Base-by-base conservation (phyloP, 352 stramenopile species). In the Saprolegnia diclina region DNA sequence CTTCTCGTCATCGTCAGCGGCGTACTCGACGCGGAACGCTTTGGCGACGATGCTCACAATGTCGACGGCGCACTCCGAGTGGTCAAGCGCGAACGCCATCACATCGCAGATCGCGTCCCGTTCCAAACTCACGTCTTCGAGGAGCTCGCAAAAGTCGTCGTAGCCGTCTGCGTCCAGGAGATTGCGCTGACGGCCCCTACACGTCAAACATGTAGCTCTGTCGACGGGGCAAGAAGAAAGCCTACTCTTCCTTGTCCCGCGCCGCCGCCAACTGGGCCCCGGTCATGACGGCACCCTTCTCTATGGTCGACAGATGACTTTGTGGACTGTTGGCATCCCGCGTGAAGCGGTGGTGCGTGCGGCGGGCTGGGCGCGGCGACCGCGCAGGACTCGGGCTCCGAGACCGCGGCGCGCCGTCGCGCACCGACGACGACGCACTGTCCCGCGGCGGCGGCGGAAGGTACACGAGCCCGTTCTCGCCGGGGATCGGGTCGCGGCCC, bases 71-170 rank as follows among this genome's bases (percentile, higher is more conserved):
- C 80, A 82, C 54, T 93, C 85, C 11, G 85, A 90, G 46, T 93
- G 87, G 68, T 93, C 85, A 68, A 93, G 73, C 11, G 79, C 79
- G 66, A 89, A 93, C 26, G 82, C 85, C 85, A 93, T 93, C 2
- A 76, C 74, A 44, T 77, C 74, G 68, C 90, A 89, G 29, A 93
- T 79, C 1, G 79, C 81, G 64, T 87, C 79, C 38, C 85, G 77
- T 54, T 93, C 85, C 26, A 93, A 62, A 7, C 83, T 89, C 40
- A 90, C 37, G 0, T 65, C 56, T 3, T 53, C 54, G 42, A 93
- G 46, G 52, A 88, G 70, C 11, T 68, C 65, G 32, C 78, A 73
- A 18, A 93, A 80, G 16, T 78, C 75, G 32, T 89, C 78, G 65
- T 89, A 87, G 29, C 82, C 78, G 14, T 85, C 72, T 22, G 59